These are phyloP conservation scores for Annulohypoxylon truncatum DNA, from an alignment of 2,329 filamentous ascomycete genomes.

Conservation along the genomic window DNA sequence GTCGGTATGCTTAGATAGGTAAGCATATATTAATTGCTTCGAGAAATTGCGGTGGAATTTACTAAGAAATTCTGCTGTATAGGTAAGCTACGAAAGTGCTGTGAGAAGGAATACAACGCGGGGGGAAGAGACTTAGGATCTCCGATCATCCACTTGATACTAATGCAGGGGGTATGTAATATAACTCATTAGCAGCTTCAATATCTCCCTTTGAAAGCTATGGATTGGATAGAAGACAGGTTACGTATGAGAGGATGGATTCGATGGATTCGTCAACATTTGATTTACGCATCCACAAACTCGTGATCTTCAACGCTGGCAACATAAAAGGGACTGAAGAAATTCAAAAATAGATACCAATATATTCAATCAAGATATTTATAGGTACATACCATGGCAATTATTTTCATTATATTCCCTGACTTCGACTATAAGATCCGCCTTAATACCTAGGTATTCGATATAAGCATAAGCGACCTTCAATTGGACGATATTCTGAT, in stretches of 20 bases:
- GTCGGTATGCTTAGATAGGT: background rate
- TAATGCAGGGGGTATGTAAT: slow-evolving; percentile 10
- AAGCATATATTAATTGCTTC: background rate
- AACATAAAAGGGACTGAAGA: background rate
- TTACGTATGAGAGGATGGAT: background rate
- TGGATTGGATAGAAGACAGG: background rate
- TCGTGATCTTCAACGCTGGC: background rate
- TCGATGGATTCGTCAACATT: background rate
- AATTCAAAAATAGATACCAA: background rate
- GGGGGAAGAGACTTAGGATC: background rate
- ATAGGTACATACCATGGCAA: too few relatives aligned
- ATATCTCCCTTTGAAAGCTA: background rate
- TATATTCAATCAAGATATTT: background rate
- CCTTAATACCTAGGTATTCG: too few relatives aligned
- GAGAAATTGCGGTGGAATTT: background rate
- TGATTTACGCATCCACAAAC: background rate
- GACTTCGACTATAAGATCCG: too few relatives aligned
- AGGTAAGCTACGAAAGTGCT: background rate
- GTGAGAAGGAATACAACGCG: background rate
- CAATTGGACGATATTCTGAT: background rate
- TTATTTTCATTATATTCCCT: too few relatives aligned
- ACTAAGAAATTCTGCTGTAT: background rate
- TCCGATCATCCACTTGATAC: background rate
- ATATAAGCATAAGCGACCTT: background rate
- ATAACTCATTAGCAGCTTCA: slow-evolving; percentile 1